Conservation (phyloP, 768 basidiomycete species). For the Cyclocybe aegerita region DNA sequence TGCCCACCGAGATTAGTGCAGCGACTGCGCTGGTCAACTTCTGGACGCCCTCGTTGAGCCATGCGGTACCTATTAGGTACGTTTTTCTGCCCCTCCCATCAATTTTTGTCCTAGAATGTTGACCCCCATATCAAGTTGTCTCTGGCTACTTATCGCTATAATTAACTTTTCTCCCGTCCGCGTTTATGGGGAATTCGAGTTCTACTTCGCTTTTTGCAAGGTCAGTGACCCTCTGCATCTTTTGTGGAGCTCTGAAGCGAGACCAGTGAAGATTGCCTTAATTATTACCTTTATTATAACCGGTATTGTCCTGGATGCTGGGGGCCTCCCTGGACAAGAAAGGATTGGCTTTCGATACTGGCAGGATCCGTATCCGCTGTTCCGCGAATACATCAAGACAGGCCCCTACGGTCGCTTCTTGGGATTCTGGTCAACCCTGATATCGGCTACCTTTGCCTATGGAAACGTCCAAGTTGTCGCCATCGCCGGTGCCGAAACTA, state of each 20-base stretch:
- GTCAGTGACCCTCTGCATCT: conserved; percentile 9
- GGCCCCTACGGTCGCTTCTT: conserved; percentile 48
- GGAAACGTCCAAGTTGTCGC: conserved; percentile 55
- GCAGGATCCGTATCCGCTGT: conserved; percentile 28
- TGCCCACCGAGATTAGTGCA: conserved; percentile 53
- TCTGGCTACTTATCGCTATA: conserved; percentile 29
- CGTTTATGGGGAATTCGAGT: conserved; percentile 55
- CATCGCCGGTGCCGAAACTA: conserved; percentile 52
- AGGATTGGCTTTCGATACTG: conserved; percentile 49
- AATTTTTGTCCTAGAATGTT: no score
- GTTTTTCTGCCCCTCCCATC: conserved; percentile 8
- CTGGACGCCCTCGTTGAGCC: conserved; percentile 26
- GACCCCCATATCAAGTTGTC: conserved; percentile 11
- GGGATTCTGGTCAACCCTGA: conserved; percentile 42
- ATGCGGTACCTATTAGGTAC: conserved; percentile 25
- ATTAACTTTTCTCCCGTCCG: conserved; percentile 42
- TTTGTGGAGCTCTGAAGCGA: conserved; percentile 1
- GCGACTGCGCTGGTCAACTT: conserved; percentile 46
- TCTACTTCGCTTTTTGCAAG: conserved; percentile 46
- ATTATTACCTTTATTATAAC: conserved; percentile 33
- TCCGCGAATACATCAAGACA: conserved; percentile 22
- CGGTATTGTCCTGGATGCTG: conserved; percentile 46
- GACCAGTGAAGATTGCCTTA: conserved; percentile 43
- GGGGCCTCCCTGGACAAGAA: conserved; percentile 45
- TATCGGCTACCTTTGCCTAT: conserved; percentile 59